Base-by-base conservation (phyloP, 1,139 yeast genomes). In the Nakaseomyces sp. region DNA sequence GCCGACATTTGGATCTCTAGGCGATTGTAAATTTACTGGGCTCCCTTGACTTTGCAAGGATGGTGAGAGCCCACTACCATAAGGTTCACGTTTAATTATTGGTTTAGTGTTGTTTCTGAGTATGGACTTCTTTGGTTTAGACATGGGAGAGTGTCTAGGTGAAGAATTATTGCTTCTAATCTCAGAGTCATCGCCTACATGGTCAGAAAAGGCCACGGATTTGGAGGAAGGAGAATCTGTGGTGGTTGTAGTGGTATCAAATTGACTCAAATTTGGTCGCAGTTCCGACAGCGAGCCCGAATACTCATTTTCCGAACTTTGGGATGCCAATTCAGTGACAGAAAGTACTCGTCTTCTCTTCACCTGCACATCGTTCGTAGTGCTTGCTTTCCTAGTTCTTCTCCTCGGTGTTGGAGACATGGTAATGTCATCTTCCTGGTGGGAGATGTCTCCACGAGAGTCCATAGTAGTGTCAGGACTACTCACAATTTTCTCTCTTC, bases 151-250 rank as follows among this genome's bases (percentile, higher is more conserved):
- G 2, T 47, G 49, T 8, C 44, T 48, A 13, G 63, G 61, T 6
- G 62, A 55, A n/a, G 61, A 53, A 12, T 41, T n/a, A 50, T 35
- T 19, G 19, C 22, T 37, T 25, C 13, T 15, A 15, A 22, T 25
- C 25, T 37, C 40, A 17, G 22, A 25, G 32, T 26, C 26, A 19
- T 37, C 31, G 16, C 15, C 26, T 7, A 58, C 36, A 39, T 49
- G 45, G 44, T 60, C 63, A 9, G 63, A 58, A 46, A 60, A 60
- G 7, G 61, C 55, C 4, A 60, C 65, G 1, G 54, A 42, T 43
- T 60, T 60, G 4, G 24, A 13, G 16, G 36, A 32, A 8, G 36
- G 36, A n/a, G 40, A 37, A 4, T 37, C 25, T 45, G 44, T n/a
- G 47, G 45, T 12, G 47, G 45, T 12, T 45, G 44, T n/a, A 48